Percentiles rank a stretch among this genome's conserved stretches.
phyloP scores from a whole-genome alignment of 208 protist genomes.

The Lotmaria passim region DNA sequence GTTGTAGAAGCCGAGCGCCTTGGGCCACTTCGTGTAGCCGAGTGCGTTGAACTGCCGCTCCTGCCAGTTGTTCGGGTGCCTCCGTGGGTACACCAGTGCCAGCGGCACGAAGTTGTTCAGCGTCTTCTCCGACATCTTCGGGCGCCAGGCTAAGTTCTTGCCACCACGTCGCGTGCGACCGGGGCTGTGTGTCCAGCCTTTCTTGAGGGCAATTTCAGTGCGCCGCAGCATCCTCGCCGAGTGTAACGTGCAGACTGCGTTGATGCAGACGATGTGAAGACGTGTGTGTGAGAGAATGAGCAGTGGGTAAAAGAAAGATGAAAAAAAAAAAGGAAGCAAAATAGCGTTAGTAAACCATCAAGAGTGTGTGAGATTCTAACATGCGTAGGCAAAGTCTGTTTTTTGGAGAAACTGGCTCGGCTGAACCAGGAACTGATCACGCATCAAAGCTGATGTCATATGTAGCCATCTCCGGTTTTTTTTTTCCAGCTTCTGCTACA shows the following conservation, averaged over 20 bases:
- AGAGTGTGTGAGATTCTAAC: too few species aligned
- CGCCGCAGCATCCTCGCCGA: conserved; percentile 74
- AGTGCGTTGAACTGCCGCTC: conserved; percentile 82
- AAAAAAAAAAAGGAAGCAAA: conserved; percentile 3
- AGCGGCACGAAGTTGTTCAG: conserved; percentile 83
- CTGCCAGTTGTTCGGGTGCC: conserved; percentile 88
- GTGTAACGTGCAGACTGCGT: too few species aligned
- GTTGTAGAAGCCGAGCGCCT: conserved; percentile 92
- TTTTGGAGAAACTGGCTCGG: too few species aligned
- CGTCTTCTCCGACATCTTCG: conserved; percentile 74
- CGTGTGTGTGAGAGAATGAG: too few species aligned
- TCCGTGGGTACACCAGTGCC: conserved; percentile 79
- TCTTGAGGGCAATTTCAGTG: conserved; percentile 72
- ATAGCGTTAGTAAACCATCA: background rate
- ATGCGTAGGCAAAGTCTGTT: too few species aligned
- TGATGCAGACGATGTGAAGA: too few species aligned
- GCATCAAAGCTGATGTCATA: too few species aligned
- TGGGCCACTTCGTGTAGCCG: conserved; percentile 91
- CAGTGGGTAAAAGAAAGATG: conserved; percentile 7
- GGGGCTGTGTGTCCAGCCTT: conserved; percentile 90
- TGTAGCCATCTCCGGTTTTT: too few species aligned
- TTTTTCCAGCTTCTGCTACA: too few species aligned
- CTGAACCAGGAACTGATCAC: too few species aligned
- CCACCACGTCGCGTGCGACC: conserved; percentile 80
- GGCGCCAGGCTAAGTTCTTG: conserved; percentile 90